Evolutionary conservation across 345 rosid species (phyloP), one percentile per base, ranked within the genome.

Genomic region (Eutrema yunnanense): DNA sequence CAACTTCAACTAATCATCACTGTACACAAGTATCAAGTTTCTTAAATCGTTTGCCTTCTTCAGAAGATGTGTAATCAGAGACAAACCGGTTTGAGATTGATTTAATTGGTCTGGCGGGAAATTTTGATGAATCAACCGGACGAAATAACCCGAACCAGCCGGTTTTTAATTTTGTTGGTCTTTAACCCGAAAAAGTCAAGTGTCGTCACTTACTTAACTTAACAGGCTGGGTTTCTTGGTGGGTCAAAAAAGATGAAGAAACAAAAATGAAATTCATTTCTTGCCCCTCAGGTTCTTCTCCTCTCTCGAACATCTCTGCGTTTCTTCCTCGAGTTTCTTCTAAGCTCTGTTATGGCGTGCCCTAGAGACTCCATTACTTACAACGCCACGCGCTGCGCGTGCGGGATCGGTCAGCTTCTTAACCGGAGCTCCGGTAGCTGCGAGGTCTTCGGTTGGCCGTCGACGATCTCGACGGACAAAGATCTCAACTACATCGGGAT

Each of bases 301-400:
- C 36, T 74, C 22, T 44, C 37, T 73, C 36, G 29, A 36, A 8
- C 43, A 56, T 46, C 10, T 58, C 40, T 22, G 30, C 37, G 27
- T 50, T 19, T 40, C 78, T 66, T 74, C 67, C 32, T 52, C 55
- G 30, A 12, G 27, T 38, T 14, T 49, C 55, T 14, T 49, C 55
- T 9, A 69, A 75, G 65, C 62, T 63, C 80, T n/a, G 41, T 1
- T 16, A 82, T 82, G 90, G 55, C 79, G 33, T 94, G 98, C 70
- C 97, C 97, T 1, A 11, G 13, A 40, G 83, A 82, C 74, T 76
- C 88, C 16, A 78, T 94, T 19, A 67, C 73, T 44, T 94, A 82
- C 86, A 94, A 94, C 83, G 63, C 65, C 56, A 88, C 84, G 62
- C 82, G 77, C 40, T 94, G 98, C 81, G 92, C 96, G 4, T 94